Conservation (phyloP, 345 rosid species). For the Hypericum androsaemum region DNA sequence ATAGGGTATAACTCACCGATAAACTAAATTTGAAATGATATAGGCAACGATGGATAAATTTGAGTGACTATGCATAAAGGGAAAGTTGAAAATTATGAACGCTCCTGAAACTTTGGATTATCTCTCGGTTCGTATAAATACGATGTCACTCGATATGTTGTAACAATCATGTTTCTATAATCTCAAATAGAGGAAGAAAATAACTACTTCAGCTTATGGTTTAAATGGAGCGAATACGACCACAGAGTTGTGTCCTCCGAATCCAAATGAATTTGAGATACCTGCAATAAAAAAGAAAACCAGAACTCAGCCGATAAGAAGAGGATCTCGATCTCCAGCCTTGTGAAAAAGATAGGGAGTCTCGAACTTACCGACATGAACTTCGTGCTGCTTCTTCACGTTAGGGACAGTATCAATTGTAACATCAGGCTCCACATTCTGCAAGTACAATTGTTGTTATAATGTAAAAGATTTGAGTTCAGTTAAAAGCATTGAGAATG, state of each 20-base stretch:
- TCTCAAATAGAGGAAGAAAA: no score
- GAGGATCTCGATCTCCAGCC: not conserved
- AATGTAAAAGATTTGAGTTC: not conserved
- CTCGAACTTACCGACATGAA: conserved; percentile 36
- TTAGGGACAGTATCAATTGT: conserved; percentile 58
- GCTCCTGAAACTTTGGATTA: no score
- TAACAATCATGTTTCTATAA: no score
- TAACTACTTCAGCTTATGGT: conserved; percentile 12
- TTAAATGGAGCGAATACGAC: conserved; percentile 52
- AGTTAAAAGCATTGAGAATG: not conserved
- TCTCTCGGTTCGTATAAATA: no score
- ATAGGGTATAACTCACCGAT: no score
- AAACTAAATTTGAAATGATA: no score
- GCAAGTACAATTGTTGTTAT: conserved; percentile 3
- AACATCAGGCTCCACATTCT: conserved; percentile 49
- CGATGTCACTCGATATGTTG: no score
- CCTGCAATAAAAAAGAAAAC: conserved; percentile 20
- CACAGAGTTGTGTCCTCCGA: conserved; percentile 62
- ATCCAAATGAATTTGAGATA: conserved; percentile 56
- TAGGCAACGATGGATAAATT: no score
- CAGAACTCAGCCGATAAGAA: not conserved
- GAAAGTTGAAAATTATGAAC: no score
- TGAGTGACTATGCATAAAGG: no score
- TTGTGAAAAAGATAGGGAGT: not conserved
- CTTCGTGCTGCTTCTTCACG: conserved; percentile 48